Base-by-base conservation (phyloP, 2,329 filamentous ascomycete species). In the Fusarium algeriense region DNA sequence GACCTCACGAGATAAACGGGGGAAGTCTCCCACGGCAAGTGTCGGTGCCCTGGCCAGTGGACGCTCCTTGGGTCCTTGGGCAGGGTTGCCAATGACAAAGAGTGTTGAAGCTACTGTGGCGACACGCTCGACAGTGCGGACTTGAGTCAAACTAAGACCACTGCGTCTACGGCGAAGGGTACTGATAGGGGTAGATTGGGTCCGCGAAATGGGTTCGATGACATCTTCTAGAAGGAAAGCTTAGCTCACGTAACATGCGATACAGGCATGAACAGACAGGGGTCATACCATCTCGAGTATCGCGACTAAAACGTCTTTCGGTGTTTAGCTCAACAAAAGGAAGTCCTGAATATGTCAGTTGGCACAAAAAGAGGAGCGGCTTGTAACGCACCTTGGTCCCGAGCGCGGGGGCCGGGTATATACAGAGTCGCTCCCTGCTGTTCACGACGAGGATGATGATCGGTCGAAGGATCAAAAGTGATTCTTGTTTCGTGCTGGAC, bases 1-100 rank as follows among this genome's bases (percentile, higher is more conserved):
- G 6, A 80, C 81, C 38, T 82, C 79, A 20, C 80, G 78, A 7
- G 83, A 86, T 2, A 86, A 76, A 28, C 79, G 75, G 0, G 83
- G 82, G 50, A 83, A 76, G 50, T 81, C 69, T 7, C 75, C 68
- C 5, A 59, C 35, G 19, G 75, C 69, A 43, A 73, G 62, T 9
- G 68, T 72, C 34, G 65, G 62, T 2, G 67, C 67, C 7, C 60
- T 54, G 2, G 65, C 20, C 3, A 67, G 59, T 2, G 66, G 58
- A 14, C 69, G 73, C 45, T 74, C 70, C 40, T 49, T 64, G 12
- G 66, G 69, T 4, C 64, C 37, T 7, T 77, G 74, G 20, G 55
- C 32, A 15, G 60, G 58, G 26, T 62, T 67, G 41, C 81, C 79
- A 17, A 84, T 73, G 12, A 83, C 80, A 60, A 84, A 84, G 41